phyloP scores from a whole-genome alignment of 2,329 filamentous ascomycete species.

The Ampelomyces quisqualis region DNA sequence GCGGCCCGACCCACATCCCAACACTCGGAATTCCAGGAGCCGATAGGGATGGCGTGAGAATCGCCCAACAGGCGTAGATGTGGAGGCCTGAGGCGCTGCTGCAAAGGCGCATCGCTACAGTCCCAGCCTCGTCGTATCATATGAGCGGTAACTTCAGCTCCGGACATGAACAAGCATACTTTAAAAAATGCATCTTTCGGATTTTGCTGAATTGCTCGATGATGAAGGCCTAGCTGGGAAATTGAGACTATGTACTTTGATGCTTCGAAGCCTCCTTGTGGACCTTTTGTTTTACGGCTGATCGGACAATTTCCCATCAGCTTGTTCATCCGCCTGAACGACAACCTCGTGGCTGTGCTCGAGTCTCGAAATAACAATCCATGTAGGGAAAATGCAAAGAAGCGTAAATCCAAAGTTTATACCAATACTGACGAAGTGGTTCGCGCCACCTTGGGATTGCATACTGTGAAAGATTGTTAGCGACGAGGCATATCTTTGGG shows the following conservation, averaged over 20 bases:
- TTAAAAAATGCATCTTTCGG: too few relatives aligned
- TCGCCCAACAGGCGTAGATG: neutral
- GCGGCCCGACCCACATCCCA: conserved; percentile 3
- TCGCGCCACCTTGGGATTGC: conserved; percentile 40
- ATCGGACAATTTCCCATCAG: conserved; percentile 9
- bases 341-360: conserved; percentile 34
- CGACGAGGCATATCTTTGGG: neutral
- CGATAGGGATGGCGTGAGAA: conserved; percentile 2
- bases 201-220: too few relatives aligned
- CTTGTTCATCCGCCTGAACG: conserved; percentile 22
- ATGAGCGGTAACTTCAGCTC: neutral
- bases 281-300: too few relatives aligned
- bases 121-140: neutral
- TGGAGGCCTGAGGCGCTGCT: neutral
- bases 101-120: neutral
- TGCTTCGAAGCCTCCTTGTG: too few relatives aligned
- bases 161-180: too few relatives aligned
- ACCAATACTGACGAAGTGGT: conserved; percentile 41
- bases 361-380: conserved; percentile 36
- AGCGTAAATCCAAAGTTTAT: conserved; percentile 40
- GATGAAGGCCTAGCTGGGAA: too few relatives aligned
- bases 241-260: too few relatives aligned
- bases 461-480: conserved; percentile 24
- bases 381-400: conserved; percentile 35
- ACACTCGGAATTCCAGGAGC: neutral